These are phyloP conservation scores for Codiaeum variegatum DNA, from an alignment of 441 rosid genomes.

Conservation along the genomic window DNA sequence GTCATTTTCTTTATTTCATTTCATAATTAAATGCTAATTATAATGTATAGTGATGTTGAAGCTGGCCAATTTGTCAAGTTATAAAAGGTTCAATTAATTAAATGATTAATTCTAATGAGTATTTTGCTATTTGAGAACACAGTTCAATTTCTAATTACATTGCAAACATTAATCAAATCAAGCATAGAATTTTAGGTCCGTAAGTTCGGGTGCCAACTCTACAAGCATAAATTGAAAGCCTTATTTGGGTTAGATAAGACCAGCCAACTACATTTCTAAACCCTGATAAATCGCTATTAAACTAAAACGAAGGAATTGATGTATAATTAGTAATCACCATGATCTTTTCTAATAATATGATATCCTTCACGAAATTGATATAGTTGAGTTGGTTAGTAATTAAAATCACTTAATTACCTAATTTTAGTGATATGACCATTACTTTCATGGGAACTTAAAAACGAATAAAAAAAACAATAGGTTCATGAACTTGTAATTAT, in stretches of 20 bases:
- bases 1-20: background rate
- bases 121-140: background rate
- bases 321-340: background rate
- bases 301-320: background rate
- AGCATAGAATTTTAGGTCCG: background rate
- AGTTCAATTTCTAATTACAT: background rate
- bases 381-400: background rate
- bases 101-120: background rate
- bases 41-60: background rate
- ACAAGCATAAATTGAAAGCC: constrained; percentile 3
- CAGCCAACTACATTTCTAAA: constrained; percentile 8
- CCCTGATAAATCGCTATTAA: constrained; percentile 7
- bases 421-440: background rate
- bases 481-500: background rate
- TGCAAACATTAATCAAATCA: constrained; percentile 4
- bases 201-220: constrained; percentile 13
- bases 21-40: constrained; percentile 2
- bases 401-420: background rate
- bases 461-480: background rate
- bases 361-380: constrained; percentile 8
- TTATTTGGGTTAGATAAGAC: constrained; percentile 16
- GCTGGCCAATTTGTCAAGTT: background rate
- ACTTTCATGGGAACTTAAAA: background rate
- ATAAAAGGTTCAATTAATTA: background rate
- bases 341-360: background rate